Evolutionary conservation across 768 basidiomycete species (phyloP).

Genomic region (Agaricus sinodeliciosus): DNA sequence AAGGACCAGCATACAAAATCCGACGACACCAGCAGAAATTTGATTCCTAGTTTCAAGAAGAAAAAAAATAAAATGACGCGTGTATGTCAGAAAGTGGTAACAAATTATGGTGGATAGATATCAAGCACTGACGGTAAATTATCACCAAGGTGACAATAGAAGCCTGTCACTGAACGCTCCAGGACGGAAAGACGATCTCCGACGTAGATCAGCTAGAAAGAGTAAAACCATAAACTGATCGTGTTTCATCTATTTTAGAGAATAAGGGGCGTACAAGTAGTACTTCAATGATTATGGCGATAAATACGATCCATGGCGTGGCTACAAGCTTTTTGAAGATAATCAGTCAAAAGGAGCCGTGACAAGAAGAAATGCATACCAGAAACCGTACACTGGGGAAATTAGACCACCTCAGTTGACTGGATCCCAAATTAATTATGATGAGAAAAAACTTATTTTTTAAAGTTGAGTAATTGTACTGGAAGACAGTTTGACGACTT

Average conservation of each 20-base stretch:
- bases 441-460: background rate
- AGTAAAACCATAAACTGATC: background rate
- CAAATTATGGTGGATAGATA: background rate
- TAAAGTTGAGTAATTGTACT: background rate
- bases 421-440: background rate
- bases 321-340: background rate
- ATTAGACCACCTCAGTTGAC: background rate
- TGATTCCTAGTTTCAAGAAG: background rate
- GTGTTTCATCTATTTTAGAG: background rate
- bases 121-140: slow-evolving; percentile 1
- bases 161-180: background rate
- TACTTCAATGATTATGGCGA: background rate
- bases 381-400: background rate
- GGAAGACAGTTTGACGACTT: background rate
- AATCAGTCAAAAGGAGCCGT: background rate
- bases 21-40: background rate
- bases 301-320: background rate
- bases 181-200: background rate
- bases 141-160: slow-evolving; percentile 9
- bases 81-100: no score
- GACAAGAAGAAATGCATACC: background rate
- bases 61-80: background rate
- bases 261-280: background rate
- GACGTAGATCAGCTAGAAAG: background rate
- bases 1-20: background rate